Evolutionary conservation across 805 yeast species (phyloP), one percentile per base, ranked within the genome.

Genomic region (Candida chilensis): DNA sequence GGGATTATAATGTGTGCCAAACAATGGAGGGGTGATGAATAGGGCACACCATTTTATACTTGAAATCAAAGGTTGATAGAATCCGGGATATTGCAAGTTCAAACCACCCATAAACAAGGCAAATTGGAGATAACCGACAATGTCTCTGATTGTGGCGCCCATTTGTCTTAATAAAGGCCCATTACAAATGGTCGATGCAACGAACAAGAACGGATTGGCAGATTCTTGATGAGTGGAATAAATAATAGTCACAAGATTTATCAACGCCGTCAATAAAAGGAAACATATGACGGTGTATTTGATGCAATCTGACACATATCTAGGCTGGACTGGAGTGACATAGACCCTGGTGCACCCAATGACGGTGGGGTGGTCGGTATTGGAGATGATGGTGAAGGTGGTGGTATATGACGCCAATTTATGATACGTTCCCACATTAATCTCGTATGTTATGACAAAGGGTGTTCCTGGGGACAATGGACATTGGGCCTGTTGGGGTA

Each of bases 201-300:
- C 42, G 42, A 61, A 55, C 32, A 75, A 41, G 43, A 71, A 65
- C 20, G 76, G 68, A 38, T 71, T 60, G 27, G 66, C 45, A 18
- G 82, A 52, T 51, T 74, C 85, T 53, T 69, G 76, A 44, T 65
- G 70, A 1, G 82, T 77, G 22, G 81, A 60, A 32, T 43, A 45
- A 21, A 56, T 36, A 32, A 56, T 54, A 13, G 56, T 42, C 2
- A 52, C 18, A 14, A 44, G 37, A 21, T 71, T 59, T 16, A 69
- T 37, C 3, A 54, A 33, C n/a, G 59, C 57, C 5, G 78, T 47
- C 3, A 54, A 52, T 2, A 66, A 43, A 5, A 71, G 47, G 13
- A 64, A 52, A 11, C 50, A 48, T 1, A 57, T 42, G 5, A 71
- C 52, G 5, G 67, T 64, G 4, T 47, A 42, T 16, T 63, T 45